Conservation (phyloP, 805 yeast genomes). For the Maudiozyma pseudohumilis region DNA sequence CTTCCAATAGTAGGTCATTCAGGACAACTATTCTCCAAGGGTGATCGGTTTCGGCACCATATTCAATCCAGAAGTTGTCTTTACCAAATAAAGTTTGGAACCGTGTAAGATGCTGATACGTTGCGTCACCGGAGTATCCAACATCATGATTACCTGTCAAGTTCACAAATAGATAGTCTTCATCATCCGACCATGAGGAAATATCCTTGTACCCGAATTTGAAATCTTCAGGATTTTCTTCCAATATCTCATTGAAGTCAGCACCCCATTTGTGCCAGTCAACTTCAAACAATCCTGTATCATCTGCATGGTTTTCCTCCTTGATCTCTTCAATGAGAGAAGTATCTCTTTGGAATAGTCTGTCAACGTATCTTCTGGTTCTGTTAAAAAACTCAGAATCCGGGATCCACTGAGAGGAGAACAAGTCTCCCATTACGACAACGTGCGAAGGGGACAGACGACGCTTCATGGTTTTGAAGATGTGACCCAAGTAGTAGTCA, state of each 20-base stretch:
- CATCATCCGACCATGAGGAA: constrained; percentile 52
- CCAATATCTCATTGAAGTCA: constrained; percentile 8
- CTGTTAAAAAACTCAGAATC: constrained; percentile 80
- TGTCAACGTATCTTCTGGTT: constrained; percentile 60
- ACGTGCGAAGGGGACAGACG: constrained; percentile 69
- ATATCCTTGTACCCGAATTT: constrained; percentile 48
- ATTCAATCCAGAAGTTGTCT: constrained; percentile 73
- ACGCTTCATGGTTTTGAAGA: constrained; percentile 53
- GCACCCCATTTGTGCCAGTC: constrained; percentile 26
- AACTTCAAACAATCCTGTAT: constrained; percentile 17
- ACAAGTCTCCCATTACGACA: constrained; percentile 85
- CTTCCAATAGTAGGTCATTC: constrained; percentile 77
- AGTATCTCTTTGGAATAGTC: constrained; percentile 56
- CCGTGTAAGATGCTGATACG: constrained; percentile 81
- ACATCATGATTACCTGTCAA: constrained; percentile 93
- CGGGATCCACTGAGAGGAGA: constrained; percentile 89
- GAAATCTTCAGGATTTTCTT: constrained; percentile 19
- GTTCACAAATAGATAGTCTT: constrained; percentile 65
- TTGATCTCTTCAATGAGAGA: constrained; percentile 44
- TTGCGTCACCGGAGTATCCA: constrained; percentile 92
- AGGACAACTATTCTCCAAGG: constrained; percentile 88
- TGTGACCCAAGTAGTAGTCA: constrained; percentile 81
- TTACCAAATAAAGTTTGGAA: constrained; percentile 68
- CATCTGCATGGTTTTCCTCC: constrained; percentile 20
- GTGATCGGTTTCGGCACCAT: constrained; percentile 48